A percentile compares a stretch with the other conserved stretches of the same genome.
Evolutionary conservation across 257 asterid species (phyloP).

Genomic region (Verbascum thapsus): DNA sequence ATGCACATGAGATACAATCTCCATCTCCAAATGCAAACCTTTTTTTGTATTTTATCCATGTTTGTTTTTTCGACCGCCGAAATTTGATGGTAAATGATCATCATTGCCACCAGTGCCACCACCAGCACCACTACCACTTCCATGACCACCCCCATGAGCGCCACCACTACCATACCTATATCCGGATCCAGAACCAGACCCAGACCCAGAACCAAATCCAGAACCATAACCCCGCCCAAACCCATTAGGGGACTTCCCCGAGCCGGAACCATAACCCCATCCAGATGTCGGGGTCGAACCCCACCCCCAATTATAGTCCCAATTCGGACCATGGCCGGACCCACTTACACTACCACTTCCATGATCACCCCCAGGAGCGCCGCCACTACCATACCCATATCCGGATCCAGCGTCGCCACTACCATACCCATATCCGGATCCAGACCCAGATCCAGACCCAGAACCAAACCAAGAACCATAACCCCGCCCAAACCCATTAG

Average conservation of each 20-base stretch:
- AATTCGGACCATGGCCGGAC: slow-evolving; percentile 44
- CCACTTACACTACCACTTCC: too few relatives aligned
- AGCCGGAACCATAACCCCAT: slow-evolving; percentile 67
- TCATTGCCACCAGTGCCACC: slow-evolving; percentile 27
- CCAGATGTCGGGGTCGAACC: slow-evolving; percentile 55
- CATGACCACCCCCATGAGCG: slow-evolving; percentile 44
- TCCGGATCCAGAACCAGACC: slow-evolving; percentile 44
- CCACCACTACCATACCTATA: slow-evolving; percentile 51
- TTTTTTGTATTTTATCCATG: slow-evolving; percentile 32
- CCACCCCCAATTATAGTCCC: slow-evolving; percentile 60
- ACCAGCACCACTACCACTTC: slow-evolving; percentile 38
- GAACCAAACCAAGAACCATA: slow-evolving; percentile 46
- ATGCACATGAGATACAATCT: neutral
- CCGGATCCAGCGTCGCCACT: slow-evolving; percentile 52
- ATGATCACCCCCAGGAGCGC: slow-evolving; percentile 31
- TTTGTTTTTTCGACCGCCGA: slow-evolving; percentile 18
- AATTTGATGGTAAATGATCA: slow-evolving; percentile 3
- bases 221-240: slow-evolving; percentile 44
- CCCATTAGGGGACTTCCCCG: slow-evolving; percentile 50
- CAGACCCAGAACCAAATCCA: slow-evolving; percentile 44
- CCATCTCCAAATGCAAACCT: neutral
- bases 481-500: slow-evolving; percentile 45
- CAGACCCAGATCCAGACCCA: slow-evolving; percentile 42
- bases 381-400: slow-evolving; percentile 44
- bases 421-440: slow-evolving; percentile 48